Evolutionary conservation across 106 monocot species (phyloP), one percentile per base, ranked within the genome.

Genomic region (Dioscorea zingiberensis): DNA sequence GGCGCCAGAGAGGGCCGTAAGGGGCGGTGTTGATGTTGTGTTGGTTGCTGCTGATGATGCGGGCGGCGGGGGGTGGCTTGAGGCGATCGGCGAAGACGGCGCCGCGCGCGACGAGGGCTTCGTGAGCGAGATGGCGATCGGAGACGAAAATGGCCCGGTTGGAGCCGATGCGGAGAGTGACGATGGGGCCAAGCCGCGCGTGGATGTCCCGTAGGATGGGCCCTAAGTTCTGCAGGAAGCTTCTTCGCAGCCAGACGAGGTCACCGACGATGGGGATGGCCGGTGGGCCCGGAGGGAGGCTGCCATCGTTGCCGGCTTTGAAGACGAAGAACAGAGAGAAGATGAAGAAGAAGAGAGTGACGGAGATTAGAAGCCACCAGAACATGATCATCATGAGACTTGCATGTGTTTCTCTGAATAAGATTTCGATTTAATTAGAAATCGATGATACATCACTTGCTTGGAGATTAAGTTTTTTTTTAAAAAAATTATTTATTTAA

Each of bases 131-230:
- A 24, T 17, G 1, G 30, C 57, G 38, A 61, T 62, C 60, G 32
- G 62, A 15, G 68, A 78, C 55, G 68, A 78, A 78, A 62, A 78
- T 63, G 47, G 57, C 1, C 13, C 62, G 67, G 56, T 27, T 7
- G 54, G 62, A 62, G 16, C 21, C n/a, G 60, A 74, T 59, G 44
- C 44, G 60, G 60, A 74, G 46, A 15, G 55, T 25, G 9, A 73
- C 16, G 68, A 78, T 58, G 12, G 78, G 72, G 48, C 78, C 78
- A 47, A 62, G 48, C 28, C 46, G n/a, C 7, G 47, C 18, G 29
- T 62, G 68, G 47, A 67, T 61, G 14, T 48, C 17, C 2, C 59
- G 72, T 47, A 78, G 47, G 67, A 73, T 7, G 12, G 46, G 21
- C n/a, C 55, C 67, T 55, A 78, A n/a, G 14, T 68, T 61, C 8